Percentiles rank a stretch among this genome's conserved stretches.
phyloP scores from a whole-genome alignment of 495 filamentous ascomycete species.

The Hypoxylon subgilvum region DNA sequence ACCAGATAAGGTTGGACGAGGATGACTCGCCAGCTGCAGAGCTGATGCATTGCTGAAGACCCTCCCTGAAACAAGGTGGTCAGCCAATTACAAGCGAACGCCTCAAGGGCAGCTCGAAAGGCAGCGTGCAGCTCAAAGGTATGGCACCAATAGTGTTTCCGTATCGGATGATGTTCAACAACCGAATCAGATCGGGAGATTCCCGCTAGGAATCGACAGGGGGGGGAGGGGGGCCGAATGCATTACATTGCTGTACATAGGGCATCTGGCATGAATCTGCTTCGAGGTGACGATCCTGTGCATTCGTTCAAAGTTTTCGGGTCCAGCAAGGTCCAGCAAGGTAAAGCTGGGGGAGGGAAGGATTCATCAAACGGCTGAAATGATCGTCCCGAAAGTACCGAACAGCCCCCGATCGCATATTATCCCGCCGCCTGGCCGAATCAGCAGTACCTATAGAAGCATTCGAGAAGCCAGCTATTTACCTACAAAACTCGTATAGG shows the following conservation, averaged over 20 bases:
- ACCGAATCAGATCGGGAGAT: slow-evolving; percentile 22
- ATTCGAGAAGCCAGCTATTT: slow-evolving; percentile 8
- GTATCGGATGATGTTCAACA: slow-evolving; percentile 37
- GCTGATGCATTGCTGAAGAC: slow-evolving; percentile 4
- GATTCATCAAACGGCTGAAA: too few relatives aligned
- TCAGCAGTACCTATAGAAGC: slow-evolving; percentile 8
- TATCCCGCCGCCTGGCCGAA: not conserved
- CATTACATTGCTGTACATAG: slow-evolving; percentile 1
- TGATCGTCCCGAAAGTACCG: slow-evolving; percentile 20
- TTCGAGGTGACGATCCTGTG: not conserved
- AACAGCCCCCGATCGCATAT: slow-evolving; percentile 17
- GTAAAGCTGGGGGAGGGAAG: too few relatives aligned
- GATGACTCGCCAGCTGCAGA: slow-evolving; percentile 13
- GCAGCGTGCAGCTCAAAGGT: too few relatives aligned
- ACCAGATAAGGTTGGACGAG: slow-evolving; percentile 8
- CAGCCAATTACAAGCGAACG: slow-evolving; percentile 15
- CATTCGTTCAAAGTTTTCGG: slow-evolving; percentile 9
- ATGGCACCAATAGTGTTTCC: slow-evolving; percentile 21
- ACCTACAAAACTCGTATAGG: too few relatives aligned
- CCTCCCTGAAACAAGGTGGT: slow-evolving; percentile 8
- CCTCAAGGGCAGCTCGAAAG: too few relatives aligned
- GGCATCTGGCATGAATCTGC: not conserved
- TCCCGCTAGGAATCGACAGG: slow-evolving; percentile 1
- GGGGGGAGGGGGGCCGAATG: too few relatives aligned
- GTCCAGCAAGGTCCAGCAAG: not conserved